A percentile compares a stretch with the other conserved stretches of the same genome.
Evolutionary conservation across 164 flowering plant genomes (phyloP).

Genomic region (Litsea cubeba): DNA sequence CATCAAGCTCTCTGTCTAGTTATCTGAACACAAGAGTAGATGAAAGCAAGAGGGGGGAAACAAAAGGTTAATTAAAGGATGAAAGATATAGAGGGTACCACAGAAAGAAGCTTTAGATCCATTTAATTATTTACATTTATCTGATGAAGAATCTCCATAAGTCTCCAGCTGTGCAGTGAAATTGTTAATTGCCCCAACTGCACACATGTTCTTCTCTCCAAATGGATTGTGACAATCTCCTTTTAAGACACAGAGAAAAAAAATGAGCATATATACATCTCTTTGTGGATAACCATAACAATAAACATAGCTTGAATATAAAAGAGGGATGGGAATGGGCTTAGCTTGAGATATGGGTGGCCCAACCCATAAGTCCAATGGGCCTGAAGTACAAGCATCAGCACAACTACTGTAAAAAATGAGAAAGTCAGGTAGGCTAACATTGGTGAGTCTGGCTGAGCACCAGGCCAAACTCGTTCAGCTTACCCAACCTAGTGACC

Average conservation of each 20-base stretch:
- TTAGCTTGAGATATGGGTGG: too few species aligned
- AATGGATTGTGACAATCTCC: constrained; percentile 86
- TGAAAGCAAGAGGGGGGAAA: too few species aligned
- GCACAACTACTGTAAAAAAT: too few species aligned
- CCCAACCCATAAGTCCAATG: too few species aligned
- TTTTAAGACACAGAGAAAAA: constrained; percentile 17
- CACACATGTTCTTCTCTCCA: constrained; percentile 61
- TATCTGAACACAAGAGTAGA: constrained; percentile 43
- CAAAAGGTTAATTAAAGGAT: neutral
- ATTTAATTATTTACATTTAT: constrained; percentile 10
- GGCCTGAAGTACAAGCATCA: too few species aligned
- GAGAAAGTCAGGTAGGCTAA: too few species aligned
- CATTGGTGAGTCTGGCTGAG: too few species aligned
- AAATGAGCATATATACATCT: neutral
- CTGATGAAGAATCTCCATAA: constrained; percentile 37
- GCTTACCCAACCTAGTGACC: too few species aligned
- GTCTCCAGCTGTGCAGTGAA: constrained; percentile 72
- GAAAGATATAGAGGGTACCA: neutral
- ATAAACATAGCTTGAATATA: too few species aligned
- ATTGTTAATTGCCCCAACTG: constrained; percentile 75
- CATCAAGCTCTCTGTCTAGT: constrained; percentile 78
- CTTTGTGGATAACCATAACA: neutral
- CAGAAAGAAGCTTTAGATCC: neutral
- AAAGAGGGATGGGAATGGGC: too few species aligned
- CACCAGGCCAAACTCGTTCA: too few species aligned